Conservation (phyloP, 257 asterid species). For the Ilex aquifolium region DNA sequence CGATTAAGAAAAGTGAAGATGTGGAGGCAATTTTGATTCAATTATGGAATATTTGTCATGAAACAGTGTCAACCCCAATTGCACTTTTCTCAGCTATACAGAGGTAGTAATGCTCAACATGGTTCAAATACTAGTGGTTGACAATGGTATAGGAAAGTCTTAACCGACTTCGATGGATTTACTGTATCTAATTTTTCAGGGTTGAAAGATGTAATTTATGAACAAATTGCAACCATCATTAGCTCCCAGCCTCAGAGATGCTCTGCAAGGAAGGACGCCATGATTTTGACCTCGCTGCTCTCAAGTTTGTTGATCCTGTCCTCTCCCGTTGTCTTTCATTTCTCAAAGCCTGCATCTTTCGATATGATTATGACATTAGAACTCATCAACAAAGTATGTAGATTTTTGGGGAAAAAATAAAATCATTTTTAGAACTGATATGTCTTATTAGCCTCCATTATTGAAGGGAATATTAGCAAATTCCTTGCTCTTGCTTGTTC, state of each 20-base stretch:
- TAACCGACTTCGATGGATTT: conserved; percentile 7
- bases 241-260: conserved; percentile 35
- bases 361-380: neutral
- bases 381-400: neutral
- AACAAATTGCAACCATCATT: conserved; percentile 6
- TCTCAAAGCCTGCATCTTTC: conserved; percentile 16
- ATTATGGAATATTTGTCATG: conserved; percentile 10
- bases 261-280: conserved; percentile 19
- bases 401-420: too few relatives aligned
- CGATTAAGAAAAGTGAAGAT: neutral
- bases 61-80: conserved; percentile 1
- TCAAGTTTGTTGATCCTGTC: conserved; percentile 17
- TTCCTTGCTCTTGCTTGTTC: too few relatives aligned
- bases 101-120: conserved; percentile 7
- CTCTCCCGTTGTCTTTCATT: conserved; percentile 25
- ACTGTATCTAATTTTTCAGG: neutral
- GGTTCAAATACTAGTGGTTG: conserved; percentile 8
- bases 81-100: conserved; percentile 20
- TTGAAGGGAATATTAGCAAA: too few relatives aligned
- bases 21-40: conserved; percentile 15
- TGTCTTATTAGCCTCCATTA: too few relatives aligned
- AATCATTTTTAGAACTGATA: too few relatives aligned
- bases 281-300: conserved; percentile 27
- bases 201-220: neutral
- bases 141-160: conserved; percentile 5